Conservation (phyloP, 2,329 filamentous ascomycete species). For the Aspergillus clavatus region DNA sequence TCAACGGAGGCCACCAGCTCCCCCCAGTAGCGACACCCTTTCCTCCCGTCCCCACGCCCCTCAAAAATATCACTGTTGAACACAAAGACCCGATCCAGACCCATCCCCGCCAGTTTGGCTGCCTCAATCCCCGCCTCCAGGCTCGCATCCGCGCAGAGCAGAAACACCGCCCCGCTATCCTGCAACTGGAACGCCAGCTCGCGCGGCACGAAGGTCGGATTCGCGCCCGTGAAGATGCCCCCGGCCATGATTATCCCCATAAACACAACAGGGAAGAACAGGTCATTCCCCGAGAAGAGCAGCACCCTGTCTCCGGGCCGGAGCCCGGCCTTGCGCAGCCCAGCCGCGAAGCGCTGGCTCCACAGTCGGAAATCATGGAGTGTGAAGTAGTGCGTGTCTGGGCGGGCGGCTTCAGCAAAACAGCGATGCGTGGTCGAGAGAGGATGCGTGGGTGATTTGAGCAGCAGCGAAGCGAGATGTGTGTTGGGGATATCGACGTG, state of each 20-base stretch:
- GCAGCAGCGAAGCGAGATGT: slow-evolving; percentile 41
- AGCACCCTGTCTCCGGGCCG: slow-evolving; percentile 65
- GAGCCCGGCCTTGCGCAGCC: slow-evolving; percentile 60
- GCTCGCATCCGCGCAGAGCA: slow-evolving; percentile 56
- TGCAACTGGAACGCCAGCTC: slow-evolving; percentile 72
- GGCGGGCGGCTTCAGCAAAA: slow-evolving; percentile 62
- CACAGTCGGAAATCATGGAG: slow-evolving; percentile 62
- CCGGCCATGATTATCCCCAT: slow-evolving; percentile 73
- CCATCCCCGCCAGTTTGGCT: slow-evolving; percentile 54
- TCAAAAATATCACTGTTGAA: slow-evolving; percentile 57
- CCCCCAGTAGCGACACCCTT: slow-evolving; percentile 59
- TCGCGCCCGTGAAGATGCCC: slow-evolving; percentile 72
- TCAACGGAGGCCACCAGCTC: slow-evolving; percentile 51
- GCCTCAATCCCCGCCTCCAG: slow-evolving; percentile 64
- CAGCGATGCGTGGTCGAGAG: slow-evolving; percentile 42
- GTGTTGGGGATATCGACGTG: slow-evolving; percentile 43
- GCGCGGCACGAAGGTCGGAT: slow-evolving; percentile 62
- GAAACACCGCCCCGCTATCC: slow-evolving; percentile 63
- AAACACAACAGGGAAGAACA: slow-evolving; percentile 67
- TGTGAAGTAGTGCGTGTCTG: slow-evolving; percentile 64
- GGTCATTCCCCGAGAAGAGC: slow-evolving; percentile 66
- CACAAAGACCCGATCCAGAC: slow-evolving; percentile 55
- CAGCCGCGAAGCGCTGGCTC: slow-evolving; percentile 67
- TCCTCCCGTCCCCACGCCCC: slow-evolving; percentile 30
- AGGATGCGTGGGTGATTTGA: slow-evolving; percentile 46